phyloP scores from a whole-genome alignment of 1,284 basidiomycete genomes.

The Boletus mariae region DNA sequence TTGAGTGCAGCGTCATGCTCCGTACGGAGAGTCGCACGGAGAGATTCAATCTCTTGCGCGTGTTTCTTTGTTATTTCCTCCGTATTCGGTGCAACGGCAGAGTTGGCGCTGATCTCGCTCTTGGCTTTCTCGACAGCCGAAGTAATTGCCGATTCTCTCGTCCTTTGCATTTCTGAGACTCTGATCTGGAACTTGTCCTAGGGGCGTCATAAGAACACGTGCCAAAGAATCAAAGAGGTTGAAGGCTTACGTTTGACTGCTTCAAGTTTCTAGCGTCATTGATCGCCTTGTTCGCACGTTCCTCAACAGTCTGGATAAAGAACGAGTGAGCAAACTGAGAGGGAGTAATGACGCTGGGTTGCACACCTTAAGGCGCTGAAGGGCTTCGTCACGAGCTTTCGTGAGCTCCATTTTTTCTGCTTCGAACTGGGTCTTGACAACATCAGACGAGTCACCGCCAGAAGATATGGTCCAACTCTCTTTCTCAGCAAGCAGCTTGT shows the following conservation, averaged over 20 bases:
- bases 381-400: conserved; percentile 58
- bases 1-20: conserved; percentile 56
- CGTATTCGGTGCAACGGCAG: conserved; percentile 22
- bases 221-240: not conserved
- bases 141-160: conserved; percentile 41
- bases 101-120: conserved; percentile 35
- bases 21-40: conserved; percentile 54
- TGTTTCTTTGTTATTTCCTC: conserved; percentile 50
- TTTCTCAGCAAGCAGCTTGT: conserved; percentile 59
- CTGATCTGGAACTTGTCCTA: conserved; percentile 47
- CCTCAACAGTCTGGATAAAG: conserved; percentile 39
- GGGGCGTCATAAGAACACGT: conserved; percentile 5
- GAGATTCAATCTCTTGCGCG: conserved; percentile 51
- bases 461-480: conserved; percentile 39
- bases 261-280: conserved; percentile 45
- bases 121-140: conserved; percentile 56
- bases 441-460: conserved; percentile 28
- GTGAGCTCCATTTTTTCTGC: conserved; percentile 54
- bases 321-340: not conserved
- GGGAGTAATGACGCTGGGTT: too few species aligned
- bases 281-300: conserved; percentile 44
- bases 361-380: conserved; percentile 52
- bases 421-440: conserved; percentile 46
- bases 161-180: conserved; percentile 37
- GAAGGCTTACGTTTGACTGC: conserved; percentile 34